phyloP scores from a whole-genome alignment of 352 stramenopile species.

The Phytopythium cucurbitacearum region DNA sequence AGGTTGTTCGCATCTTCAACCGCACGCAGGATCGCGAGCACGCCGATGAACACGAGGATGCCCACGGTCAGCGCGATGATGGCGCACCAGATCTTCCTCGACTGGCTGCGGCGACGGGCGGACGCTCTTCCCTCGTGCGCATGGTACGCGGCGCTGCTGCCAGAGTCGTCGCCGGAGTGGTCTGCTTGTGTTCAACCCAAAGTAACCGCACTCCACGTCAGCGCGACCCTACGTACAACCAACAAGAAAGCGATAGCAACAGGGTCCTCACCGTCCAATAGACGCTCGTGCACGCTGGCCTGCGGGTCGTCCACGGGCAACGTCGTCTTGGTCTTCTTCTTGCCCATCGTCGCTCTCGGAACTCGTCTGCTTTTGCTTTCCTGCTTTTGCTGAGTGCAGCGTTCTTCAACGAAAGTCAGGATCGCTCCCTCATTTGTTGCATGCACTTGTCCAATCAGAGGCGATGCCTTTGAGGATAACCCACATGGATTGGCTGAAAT shows the following conservation, averaged over 20 bases:
- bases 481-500: too few species aligned
- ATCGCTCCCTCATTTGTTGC: too few species aligned
- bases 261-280: conserved; percentile 34
- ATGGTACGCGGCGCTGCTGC: conserved; percentile 14
- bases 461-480: too few species aligned
- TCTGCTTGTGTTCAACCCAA: conserved; percentile 4
- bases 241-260: too few species aligned
- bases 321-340: conserved; percentile 59
- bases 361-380: conserved; percentile 8
- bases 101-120: conserved; percentile 55
- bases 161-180: conserved; percentile 12
- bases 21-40: conserved; percentile 77
- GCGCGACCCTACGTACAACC: too few species aligned
- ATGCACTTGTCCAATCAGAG: too few species aligned
- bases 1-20: conserved; percentile 77
- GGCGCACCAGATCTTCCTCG: conserved; percentile 73
- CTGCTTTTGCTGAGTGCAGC: conserved; percentile 15
- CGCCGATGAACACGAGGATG: conserved; percentile 77
- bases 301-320: conserved; percentile 41
- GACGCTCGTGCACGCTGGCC: conserved; percentile 33
- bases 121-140: conserved; percentile 31
- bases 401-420: conserved; percentile 4
- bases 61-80: conserved; percentile 75
- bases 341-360: conserved; percentile 28
- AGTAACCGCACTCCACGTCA: not conserved